Base-by-base conservation (phyloP, 176 grass and related monocot genomes). In the Oryza glaberrima region DNA sequence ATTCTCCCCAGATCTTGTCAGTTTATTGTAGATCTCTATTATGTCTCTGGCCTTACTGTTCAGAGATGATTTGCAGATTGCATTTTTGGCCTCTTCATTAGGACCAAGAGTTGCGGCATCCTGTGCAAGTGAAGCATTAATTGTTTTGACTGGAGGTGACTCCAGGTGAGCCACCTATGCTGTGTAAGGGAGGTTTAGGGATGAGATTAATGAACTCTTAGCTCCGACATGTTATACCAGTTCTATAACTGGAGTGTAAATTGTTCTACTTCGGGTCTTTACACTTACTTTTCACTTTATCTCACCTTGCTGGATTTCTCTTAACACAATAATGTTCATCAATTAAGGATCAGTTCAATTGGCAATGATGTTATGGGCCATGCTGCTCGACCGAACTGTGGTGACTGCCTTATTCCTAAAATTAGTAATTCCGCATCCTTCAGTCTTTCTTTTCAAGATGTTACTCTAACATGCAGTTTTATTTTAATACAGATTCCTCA, bases 101-200 rank as follows among this genome's bases (percentile, higher is more conserved):
- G 96, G 96, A 85, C 96, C 96, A 79, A 95, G 96, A 88, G 82
- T 99, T 79, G 96, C 96, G 75, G 96, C 96, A 89, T 88, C 96
- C 45, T 96, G 93, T 92, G 93, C 96, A 89, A 96, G 85, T 92
- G 91, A 90, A 64, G 91, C 90, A 6, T 65, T 99, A 58, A 91
- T 83, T 79, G 51, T 96, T 79, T 88, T 99, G 79, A 99, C 96
- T 11, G 86, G 83, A 83, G 94, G 81, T 70, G 93, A 96, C 87
- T 86, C 88, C 73, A 96, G 93, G 93, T 95, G 67, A 73, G 79
- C 69, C 19, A n/a, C 58, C 19, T 75, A 72, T 81, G 61, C 61
- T 65, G 82, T 46, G 41, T 72, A 61, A 69, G 26, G 41, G 48
- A 44, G 76, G 45, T 67, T 49, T 20, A 65, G 26, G 75, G 28